phyloP scores from a whole-genome alignment of 176 grass and related monocot species.

The Lolium rigidum region DNA sequence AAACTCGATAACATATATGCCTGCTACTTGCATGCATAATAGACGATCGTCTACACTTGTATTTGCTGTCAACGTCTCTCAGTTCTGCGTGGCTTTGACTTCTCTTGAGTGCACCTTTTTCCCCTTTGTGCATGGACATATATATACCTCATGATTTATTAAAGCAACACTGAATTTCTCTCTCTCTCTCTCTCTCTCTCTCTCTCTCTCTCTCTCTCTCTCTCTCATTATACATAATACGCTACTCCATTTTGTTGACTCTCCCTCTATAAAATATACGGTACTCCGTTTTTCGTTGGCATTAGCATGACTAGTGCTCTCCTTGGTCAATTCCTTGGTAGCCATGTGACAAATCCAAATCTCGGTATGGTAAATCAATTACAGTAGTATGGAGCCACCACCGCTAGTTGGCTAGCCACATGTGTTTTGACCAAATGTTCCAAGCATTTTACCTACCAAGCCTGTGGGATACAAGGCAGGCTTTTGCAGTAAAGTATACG shows the following conservation, averaged over 20 bases:
- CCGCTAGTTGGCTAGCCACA: neutral
- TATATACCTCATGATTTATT: too few species aligned
- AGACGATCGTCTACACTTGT: too few species aligned
- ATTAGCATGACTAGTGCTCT: constrained; percentile 9
- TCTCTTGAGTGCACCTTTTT: too few species aligned
- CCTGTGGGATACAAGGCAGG: neutral
- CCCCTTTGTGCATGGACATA: too few species aligned
- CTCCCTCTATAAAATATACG: neutral
- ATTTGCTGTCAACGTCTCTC: too few species aligned
- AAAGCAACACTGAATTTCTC: too few species aligned
- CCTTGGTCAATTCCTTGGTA: neutral
- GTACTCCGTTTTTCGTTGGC: neutral
- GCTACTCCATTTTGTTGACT: neutral
- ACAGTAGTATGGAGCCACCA: neutral
- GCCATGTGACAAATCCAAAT: constrained; percentile 5
- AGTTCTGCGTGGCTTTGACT: too few species aligned
- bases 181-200: neutral
- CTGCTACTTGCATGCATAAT: too few species aligned
- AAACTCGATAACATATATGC: too few species aligned
- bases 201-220: neutral
- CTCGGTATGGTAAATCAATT: neutral
- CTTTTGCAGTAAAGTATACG: neutral
- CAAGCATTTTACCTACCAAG: neutral
- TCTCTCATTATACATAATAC: neutral
- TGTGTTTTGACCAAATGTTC: neutral